Base-by-base conservation (phyloP, 768 basidiomycete genomes). In the Lentinula edodes region DNA sequence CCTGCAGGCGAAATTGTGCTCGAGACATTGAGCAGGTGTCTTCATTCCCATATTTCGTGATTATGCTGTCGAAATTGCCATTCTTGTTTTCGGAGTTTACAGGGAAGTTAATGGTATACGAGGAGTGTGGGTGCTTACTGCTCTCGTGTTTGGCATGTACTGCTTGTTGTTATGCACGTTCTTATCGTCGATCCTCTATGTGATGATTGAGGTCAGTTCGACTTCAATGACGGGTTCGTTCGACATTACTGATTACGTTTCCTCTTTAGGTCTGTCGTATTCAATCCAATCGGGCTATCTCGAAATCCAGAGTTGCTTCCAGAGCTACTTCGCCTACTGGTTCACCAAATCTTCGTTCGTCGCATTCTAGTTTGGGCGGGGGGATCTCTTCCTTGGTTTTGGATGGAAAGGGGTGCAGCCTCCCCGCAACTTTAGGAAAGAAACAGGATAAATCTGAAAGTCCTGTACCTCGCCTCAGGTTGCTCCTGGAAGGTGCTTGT, bases 61-160 rank as follows among this genome's bases (percentile, higher is more conserved):
- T 71, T 99, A 97, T 65, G 86, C 87, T 4, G 81, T 99, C 55
- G 97, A 99, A 68, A 88, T 98, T 51, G 90, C 86, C 5, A 93
- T 98, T 2, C 83, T 99, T 5, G 75, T 89, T 51, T 81, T 95
- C 48, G 97, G 97, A 2, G 94, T 93, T 2, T 86, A 89, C 66
- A 88, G 87, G 63, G 88, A 87, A 50, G 93, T 98, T 34, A 88
- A 89, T 18, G 96, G 96, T 10, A 77, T 99, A 53, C 86, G 84
- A 64, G 95, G 98, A 74, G 96, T 98, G 64, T 98, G 96, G 70
- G 91, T 94, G 10, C 84, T 98, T 15, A 96, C 95, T 0, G 95
- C 94, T 1, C 72, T 98, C n/a, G 79, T 93, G 56, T 80, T 99
- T 52, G 81, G 81, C 8, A 80, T 95, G 50, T 97, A 99, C 72